Base-by-base conservation (phyloP, 2,329 filamentous ascomycete genomes). In the Arthrobotrys sinensis region DNA sequence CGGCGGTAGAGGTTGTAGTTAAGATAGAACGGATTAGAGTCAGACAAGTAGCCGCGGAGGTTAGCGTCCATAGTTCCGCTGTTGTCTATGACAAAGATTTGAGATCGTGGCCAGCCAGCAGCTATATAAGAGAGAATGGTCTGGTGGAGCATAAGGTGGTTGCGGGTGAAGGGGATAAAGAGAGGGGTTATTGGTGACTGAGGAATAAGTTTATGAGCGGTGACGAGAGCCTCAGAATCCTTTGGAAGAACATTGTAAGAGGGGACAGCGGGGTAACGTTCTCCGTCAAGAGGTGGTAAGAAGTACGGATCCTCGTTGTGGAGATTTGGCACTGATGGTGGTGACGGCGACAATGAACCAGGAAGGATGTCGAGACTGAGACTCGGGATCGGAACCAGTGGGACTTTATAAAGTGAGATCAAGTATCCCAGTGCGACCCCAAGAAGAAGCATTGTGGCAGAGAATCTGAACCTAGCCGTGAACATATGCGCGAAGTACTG, bases 41-140 rank as follows among this genome's bases (percentile, higher is more conserved):
- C 83, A 0, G 85, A 85, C 2, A 90, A 84, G 38, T 84, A 83
- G 1, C 85, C 86, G 7, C 84, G 82, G n/a, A 83, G 81, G 81
- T 90, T 90, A 60, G 87, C 86, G 67, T 87, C 83, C 81, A 89
- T 87, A 12, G 86, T 86, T 4, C 88, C 88, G 4, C 87, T 90
- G 83, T 90, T 90, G 81, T 90, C 89, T 32, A 90, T 83, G 1
- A 90, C 86, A 79, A 88, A 87, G 76, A 90, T 89, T 79, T 89
- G 86, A 19, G 84, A 84, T 0, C 87, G 83, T 1, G 88, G 89
- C 88, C 88, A 90, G 60, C 88, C 89, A 1, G 88, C 87, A 0
- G 88, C 87, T 79, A 90, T 87, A 82, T 90, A 90, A 10, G 85
- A 87, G 8, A 89, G 85, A 0, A 90, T 86, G 2, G 86, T 84